Evolutionary conservation across 768 basidiomycete species (phyloP).

Genomic region (Agrocybe praecox): DNA sequence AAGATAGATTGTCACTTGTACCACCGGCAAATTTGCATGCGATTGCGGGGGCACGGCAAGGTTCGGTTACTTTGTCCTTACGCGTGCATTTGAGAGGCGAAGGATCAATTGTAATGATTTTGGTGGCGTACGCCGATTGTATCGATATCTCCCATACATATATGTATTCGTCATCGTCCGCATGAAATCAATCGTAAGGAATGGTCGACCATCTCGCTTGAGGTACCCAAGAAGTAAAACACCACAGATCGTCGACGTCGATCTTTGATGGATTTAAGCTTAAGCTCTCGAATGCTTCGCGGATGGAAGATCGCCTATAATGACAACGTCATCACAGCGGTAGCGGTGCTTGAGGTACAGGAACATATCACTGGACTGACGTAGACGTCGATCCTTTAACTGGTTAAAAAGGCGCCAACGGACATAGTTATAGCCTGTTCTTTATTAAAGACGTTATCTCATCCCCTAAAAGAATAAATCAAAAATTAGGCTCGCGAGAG

Average conservation of each 20-base stretch:
- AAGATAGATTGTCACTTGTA: not conserved
- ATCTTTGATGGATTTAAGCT: conserved; percentile 12
- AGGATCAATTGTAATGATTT: conserved; percentile 6
- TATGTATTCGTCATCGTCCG: not conserved
- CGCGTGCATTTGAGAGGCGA: not conserved
- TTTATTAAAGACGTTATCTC: not conserved
- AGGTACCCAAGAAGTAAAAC: not conserved
- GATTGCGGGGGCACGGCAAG: not conserved
- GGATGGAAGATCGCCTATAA: conserved; percentile 1
- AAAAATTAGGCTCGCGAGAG: not conserved
- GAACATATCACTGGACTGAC: not conserved
- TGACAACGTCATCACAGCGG: not conserved
- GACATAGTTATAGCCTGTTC: not conserved
- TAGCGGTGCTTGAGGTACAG: conserved; percentile 5
- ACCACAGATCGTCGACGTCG: conserved; percentile 10
- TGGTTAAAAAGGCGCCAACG: not conserved
- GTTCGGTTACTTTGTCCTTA: not conserved
- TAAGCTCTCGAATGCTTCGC: conserved; percentile 2
- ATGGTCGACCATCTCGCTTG: conserved; percentile 12
- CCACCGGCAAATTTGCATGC: conserved; percentile 9
- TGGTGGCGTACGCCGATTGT: conserved; percentile 14
- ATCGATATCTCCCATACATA: conserved; percentile 6
- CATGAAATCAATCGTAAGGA: not conserved
- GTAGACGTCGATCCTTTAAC: not conserved
- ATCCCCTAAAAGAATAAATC: not conserved